Evolutionary conservation across 2,329 filamentous ascomycete species (phyloP), one percentile per base, ranked within the genome.

Genomic region (Neobulgaria alba): DNA sequence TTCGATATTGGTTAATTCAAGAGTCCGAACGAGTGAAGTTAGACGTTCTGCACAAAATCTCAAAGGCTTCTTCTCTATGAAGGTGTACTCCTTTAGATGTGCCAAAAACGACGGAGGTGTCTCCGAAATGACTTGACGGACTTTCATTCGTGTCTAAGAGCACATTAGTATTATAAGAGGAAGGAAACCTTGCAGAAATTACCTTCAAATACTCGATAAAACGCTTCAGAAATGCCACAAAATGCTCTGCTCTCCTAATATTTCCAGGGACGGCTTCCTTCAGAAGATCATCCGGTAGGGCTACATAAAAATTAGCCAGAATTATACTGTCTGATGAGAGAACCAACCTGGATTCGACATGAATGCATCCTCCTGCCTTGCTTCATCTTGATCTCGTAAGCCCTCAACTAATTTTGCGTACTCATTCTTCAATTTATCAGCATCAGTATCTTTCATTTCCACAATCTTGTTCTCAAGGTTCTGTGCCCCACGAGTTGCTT

Each of bases 221-320:
- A 46, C 92, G 76, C 61, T 95, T 95, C 42, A 98, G 65, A 61
- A 98, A 98, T 1, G 88, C 79, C 10, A 95, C 79, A 58, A 98
- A 98, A 60, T 98, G 92, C 57, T 98, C 92, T 3, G 92, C 92
- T 64, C 92, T 75, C 46, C 92, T 74, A 50, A 98, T 98, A 54
- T 98, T 98, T 19, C 92, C 93, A 0, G 92, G 92, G 0, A 98
- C 85, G 1, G 92, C 92, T 65, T 98, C 92, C 59, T 90, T 93
- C 4, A 98, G 74, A 7, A 98, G 69, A 59, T 98, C 93, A 53
- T 95, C 89, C 1, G 92, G 92, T 10, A 98, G 66, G 12, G 86
- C 88, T 70, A 18, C 12, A 32, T n/a, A 20, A 8, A n/a, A 20
- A n/a, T 55, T 38, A 51, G 44, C 15, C 42, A 18, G 18, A 18